Evolutionary conservation across 371 early-diverging fungal genomes (phyloP).

Genomic region (Parasitella parasitica): DNA sequence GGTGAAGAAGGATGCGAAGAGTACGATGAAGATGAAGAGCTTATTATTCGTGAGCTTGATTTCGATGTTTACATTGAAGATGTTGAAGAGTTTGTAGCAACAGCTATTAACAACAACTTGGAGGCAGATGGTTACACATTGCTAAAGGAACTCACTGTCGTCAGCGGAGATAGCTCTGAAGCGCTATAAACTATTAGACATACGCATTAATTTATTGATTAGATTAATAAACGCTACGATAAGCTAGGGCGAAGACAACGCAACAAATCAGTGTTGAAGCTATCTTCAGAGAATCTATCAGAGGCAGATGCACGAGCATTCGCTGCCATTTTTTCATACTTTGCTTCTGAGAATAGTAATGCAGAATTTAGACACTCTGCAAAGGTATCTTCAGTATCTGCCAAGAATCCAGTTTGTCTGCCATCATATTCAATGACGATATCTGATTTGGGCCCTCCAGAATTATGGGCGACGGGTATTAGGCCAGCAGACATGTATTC

Average conservation of each 20-base stretch:
- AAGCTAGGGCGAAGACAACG: slow-evolving; percentile 39
- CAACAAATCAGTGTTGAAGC: slow-evolving; percentile 54
- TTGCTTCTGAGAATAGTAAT: slow-evolving; percentile 40
- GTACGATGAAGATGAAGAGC: neutral
- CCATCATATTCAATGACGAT: slow-evolving; percentile 71
- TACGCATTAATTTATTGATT: no score
- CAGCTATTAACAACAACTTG: neutral
- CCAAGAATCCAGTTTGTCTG: slow-evolving; percentile 62
- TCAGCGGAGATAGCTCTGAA: no score
- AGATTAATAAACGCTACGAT: no score
- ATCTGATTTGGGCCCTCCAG: slow-evolving; percentile 93
- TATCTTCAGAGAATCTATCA: slow-evolving; percentile 70
- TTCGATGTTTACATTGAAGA: neutral
- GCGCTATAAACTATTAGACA: no score
- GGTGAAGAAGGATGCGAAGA: neutral
- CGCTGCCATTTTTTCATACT: slow-evolving; percentile 49
- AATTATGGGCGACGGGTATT: slow-evolving; percentile 89
- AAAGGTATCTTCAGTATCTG: slow-evolving; percentile 64
- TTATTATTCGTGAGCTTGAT: neutral
- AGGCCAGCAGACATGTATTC: slow-evolving; percentile 97
- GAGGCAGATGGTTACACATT: neutral
- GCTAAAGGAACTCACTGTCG: neutral
- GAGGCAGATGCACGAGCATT: slow-evolving; percentile 65
- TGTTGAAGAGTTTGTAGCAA: neutral
- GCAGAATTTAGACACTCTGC: slow-evolving; percentile 60